Conservation (phyloP, 2,329 filamentous ascomycete species). For the Cylindrodendrum hubeiense region DNA sequence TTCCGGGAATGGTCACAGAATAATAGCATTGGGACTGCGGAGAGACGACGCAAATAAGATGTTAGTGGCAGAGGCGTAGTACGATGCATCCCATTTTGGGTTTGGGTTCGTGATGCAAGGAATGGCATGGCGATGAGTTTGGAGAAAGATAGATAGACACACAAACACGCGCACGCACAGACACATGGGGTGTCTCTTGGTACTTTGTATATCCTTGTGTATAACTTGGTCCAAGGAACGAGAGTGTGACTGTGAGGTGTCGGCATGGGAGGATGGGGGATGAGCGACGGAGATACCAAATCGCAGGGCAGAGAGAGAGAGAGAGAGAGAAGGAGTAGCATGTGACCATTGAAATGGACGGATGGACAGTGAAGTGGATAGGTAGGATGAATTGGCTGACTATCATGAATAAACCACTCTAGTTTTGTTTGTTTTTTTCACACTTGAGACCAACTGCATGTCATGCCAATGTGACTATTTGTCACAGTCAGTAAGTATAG, state of each 20-base stretch:
- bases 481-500: not conserved
- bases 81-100: slow-evolving; percentile 24
- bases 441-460: not conserved
- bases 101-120: slow-evolving; percentile 20
- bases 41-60: not conserved
- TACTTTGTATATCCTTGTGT: slow-evolving; percentile 26
- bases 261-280: slow-evolving; percentile 1
- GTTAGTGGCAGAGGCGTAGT: slow-evolving; percentile 11
- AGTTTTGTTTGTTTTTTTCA: not conserved
- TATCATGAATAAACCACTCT: slow-evolving; percentile 24
- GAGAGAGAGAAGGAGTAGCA: not conserved
- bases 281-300: slow-evolving; percentile 13
- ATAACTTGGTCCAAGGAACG: slow-evolving; percentile 15
- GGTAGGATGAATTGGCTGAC: slow-evolving; percentile 8
- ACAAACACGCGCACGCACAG: slow-evolving; percentile 31
- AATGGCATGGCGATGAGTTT: slow-evolving; percentile 30
- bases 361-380: not conserved
- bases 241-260: slow-evolving; percentile 13
- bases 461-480: not conserved
- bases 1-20: not conserved
- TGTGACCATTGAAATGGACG: not conserved
- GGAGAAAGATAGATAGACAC: slow-evolving; percentile 40
- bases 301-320: slow-evolving; percentile 2
- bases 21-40: not conserved
- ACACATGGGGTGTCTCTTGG: slow-evolving; percentile 17